Base-by-base conservation (phyloP, 2,329 filamentous ascomycete genomes). In the Colletotrichum echinochloae region DNA sequence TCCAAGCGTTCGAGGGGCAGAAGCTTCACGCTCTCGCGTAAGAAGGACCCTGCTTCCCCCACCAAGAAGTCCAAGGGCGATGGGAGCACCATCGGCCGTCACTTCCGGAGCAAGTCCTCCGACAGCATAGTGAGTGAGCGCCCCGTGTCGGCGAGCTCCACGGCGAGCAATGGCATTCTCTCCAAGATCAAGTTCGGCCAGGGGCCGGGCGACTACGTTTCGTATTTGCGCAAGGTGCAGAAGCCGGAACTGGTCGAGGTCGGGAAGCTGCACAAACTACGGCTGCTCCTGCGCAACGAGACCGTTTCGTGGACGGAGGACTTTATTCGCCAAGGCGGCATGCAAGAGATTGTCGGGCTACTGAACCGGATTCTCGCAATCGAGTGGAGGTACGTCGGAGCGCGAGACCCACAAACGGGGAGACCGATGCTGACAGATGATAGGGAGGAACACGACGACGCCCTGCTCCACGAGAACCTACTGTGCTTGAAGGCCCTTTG, bases 381-480 rank as follows among this genome's bases (percentile, higher is more conserved):
- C 41, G 96, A 98, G 80, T 99, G 96, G 95, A 94, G 95, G 92
- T 94, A 82, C 79, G 90, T 83, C 79, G 90, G 82, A 44, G 79
- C n/a, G 20, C 16, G 14, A n/a, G n/a, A 59, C 2, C n/a, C 18
- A 7, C n/a, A 20, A 16, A 5, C 26, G 5, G 28, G 11, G 14
- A n/a, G n/a, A 23, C 57, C 18, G 8, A 66, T 64, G 64, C 77
- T 83, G 65, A 83, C 73, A 35, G 46, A 5, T 11, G 12, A 70
- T 74, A 94, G 93, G 77, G 96, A 98, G 85, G 96, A 98, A 76
- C 95, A 98, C 77, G 96, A 98, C 81, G 96, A 98, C 78, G 91
- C 91, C 12, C 86, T 99, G 46, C 87, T 99, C 8, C 95, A 98
- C 77, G 96, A 99, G 81, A 92, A 94, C 37, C 86, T 99, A 60